Base-by-base conservation (phyloP, 306 rosid species). In the Sicyos edulis region DNA sequence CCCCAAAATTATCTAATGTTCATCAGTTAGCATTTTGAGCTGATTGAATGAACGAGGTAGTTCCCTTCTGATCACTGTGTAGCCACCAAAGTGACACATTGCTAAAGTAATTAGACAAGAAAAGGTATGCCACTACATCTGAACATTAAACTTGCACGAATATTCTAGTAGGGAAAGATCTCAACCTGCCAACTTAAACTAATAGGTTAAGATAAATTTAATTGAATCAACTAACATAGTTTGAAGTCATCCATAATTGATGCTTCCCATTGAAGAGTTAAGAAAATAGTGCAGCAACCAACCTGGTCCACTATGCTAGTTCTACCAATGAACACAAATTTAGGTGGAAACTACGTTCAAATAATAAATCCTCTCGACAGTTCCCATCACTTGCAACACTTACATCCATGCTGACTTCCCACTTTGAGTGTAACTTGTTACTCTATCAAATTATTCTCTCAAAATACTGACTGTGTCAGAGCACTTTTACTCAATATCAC, bases 361-460 rank as follows among this genome's bases (percentile, higher is more conserved):
- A 8, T 49, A 37, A 37, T 34, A 45, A 42, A 62, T 62, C 24
- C 1, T 62, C 69, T 37, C 52, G 40, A n/a, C 26, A 5, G 29
- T 63, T 63, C 51, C 70, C 51, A 63, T 37, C 22, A 62, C 49
- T 32, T 34, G 47, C 47, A 61, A 49, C 53, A 47, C 52, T 49
- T 54, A 54, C 24, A 19, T 17, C 24, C 69, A 16, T 17, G 51
- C 10, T n/a, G 24, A 49, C 53, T 49, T 49, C 1, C 24, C 69
- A n/a, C 24, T 62, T 16, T 0, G 26, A 62, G 51, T 9, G 17
- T 37, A 16, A 8, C 14, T 55, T 56, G 62, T 56, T 56, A 37
- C 44, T 37, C 44, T 37, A 37, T 37, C 37, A 32, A 32, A 32
- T 32, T 32, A 32, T 32, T 32, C 37, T 56, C 32, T 21, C 34